These are phyloP conservation scores for Epicoccum sorghinum DNA, from an alignment of 2,329 filamentous ascomycete genomes.

Conservation along the genomic window DNA sequence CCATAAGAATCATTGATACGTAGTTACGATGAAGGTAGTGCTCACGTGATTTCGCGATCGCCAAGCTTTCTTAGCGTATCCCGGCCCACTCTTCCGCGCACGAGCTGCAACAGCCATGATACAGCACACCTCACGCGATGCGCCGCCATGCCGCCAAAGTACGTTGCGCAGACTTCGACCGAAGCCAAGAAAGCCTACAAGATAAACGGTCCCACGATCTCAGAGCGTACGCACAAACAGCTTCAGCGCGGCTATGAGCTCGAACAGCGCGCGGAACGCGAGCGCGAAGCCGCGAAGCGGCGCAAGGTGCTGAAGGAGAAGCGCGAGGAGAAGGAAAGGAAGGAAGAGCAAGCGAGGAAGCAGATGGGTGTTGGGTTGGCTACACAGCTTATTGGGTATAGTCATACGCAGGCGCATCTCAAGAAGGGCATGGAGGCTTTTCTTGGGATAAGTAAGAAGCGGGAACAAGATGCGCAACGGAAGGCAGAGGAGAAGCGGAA, in stretches of 20 bases:
- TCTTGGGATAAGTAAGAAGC: conserved; percentile 35
- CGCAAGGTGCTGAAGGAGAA: conserved; percentile 39
- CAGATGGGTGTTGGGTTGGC: conserved; percentile 44
- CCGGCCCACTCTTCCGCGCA: not conserved
- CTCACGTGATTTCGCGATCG: conserved; percentile 6
- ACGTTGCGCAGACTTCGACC: conserved; percentile 42
- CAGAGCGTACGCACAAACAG: conserved; percentile 35
- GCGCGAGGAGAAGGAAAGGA: conserved; percentile 39
- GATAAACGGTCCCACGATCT: conserved; percentile 33
- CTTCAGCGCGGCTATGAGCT: conserved; percentile 41
- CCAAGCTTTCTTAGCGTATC: conserved; percentile 7
- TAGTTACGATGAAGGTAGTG: not conserved
- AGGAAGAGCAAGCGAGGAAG: conserved; percentile 36
- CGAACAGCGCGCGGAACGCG: conserved; percentile 39
- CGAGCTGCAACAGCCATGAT: not conserved
- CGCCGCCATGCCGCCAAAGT: conserved; percentile 33
- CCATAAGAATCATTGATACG: too few species aligned
- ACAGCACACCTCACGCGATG: conserved; percentile 1
- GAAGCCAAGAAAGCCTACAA: conserved; percentile 44
- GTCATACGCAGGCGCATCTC: conserved; percentile 44
- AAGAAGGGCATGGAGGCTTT: conserved; percentile 49
- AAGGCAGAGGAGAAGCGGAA: conserved; percentile 24
- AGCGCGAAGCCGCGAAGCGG: conserved; percentile 43
- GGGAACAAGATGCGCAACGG: conserved; percentile 26
- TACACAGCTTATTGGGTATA: conserved; percentile 49